Evolutionary conservation across 352 stramenopile species (phyloP), one percentile per base, ranked within the genome.

Genomic region (Saprolegnia parasitica): DNA sequence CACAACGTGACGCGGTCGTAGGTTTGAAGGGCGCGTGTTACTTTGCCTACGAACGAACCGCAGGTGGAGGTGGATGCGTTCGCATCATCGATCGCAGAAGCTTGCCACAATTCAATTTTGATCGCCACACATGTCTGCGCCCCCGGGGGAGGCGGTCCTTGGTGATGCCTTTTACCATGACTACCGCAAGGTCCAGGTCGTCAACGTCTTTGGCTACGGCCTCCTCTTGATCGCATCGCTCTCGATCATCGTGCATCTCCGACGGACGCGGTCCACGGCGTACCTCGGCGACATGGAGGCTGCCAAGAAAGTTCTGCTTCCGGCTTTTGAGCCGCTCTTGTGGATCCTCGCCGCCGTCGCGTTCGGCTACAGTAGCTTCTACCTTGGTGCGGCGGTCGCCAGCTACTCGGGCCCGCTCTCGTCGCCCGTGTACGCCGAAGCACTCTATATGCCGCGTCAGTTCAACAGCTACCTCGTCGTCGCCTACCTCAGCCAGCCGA

Each of bases 251-350:
- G 24, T 45, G 10, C 89, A 89, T 67, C 71, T 91, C 50, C 75
- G 83, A 1, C 74, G 76, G 62, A 88, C 88, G 55, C 80, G 83
- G 18, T 71, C 78, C 39, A 73, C 83, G 8, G 83, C 81, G 13
- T 65, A 86, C 26, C 74, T 72, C 32, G 80, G 83, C 13, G 74
- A 91, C 54, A 61, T 72, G 0, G 73, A 70, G 0, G 81, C 81
- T 13, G 74, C 80, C 4, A 73, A 81, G 35, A 90, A 90, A 70
- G 66, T 89, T 37, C 75, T 89, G 26, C 56, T 89, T n/a, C 83
- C 83, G 9, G 79, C 81, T 6, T 91, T 88, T 67, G 83, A 88
- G 71, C 81, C 83, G 0, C 65, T 90, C 37, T 67, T 90, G 11
- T 85, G 78, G 79, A 68, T 88, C 10, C 71, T 90, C 5, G 74